Evolutionary conservation across 2,329 filamentous ascomycete genomes (phyloP).

Genomic region (Alternaria rosae): DNA sequence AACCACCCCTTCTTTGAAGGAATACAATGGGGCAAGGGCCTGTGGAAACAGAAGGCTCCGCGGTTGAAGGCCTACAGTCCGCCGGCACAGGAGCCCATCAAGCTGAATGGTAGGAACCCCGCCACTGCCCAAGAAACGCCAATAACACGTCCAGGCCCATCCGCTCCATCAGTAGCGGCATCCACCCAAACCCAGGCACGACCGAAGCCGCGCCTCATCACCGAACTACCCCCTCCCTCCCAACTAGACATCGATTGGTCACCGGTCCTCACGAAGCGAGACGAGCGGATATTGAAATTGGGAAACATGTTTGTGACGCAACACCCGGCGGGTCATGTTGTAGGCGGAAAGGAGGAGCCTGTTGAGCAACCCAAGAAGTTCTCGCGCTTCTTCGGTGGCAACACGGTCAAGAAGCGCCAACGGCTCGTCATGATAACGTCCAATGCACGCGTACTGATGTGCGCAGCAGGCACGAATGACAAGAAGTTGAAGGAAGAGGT

Average conservation of each 20-base stretch:
- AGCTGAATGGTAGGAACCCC: slow-evolving; percentile 52
- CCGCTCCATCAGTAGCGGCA: slow-evolving; percentile 31
- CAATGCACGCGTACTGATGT: slow-evolving; percentile 86
- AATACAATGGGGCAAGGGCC: slow-evolving; percentile 77
- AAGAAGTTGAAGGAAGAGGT: slow-evolving; percentile 95
- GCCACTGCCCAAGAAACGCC: slow-evolving; percentile 10
- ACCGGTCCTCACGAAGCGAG: slow-evolving; percentile 86
- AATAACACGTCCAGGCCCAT: slow-evolving; percentile 39
- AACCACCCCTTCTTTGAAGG: slow-evolving; percentile 96
- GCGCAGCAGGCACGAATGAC: slow-evolving; percentile 90
- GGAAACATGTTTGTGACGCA: slow-evolving; percentile 88
- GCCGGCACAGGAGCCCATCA: slow-evolving; percentile 72
- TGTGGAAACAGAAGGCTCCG: slow-evolving; percentile 92
- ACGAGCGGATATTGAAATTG: slow-evolving; percentile 92
- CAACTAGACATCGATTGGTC: slow-evolving; percentile 75
- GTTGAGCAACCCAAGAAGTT: slow-evolving; percentile 80
- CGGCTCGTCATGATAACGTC: slow-evolving; percentile 95
- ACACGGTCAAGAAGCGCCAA: slow-evolving; percentile 89
- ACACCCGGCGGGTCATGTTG: slow-evolving; percentile 76
- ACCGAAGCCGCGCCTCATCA: slow-evolving; percentile 78
- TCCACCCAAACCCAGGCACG: slow-evolving; percentile 49
- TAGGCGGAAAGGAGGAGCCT: slow-evolving; percentile 71
- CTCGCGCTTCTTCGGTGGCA: slow-evolving; percentile 90
- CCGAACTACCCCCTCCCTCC: slow-evolving; percentile 78
- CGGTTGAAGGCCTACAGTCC: slow-evolving; percentile 84